Conservation (phyloP, 2,329 filamentous ascomycete species). For the Diplocarpon rosae region DNA sequence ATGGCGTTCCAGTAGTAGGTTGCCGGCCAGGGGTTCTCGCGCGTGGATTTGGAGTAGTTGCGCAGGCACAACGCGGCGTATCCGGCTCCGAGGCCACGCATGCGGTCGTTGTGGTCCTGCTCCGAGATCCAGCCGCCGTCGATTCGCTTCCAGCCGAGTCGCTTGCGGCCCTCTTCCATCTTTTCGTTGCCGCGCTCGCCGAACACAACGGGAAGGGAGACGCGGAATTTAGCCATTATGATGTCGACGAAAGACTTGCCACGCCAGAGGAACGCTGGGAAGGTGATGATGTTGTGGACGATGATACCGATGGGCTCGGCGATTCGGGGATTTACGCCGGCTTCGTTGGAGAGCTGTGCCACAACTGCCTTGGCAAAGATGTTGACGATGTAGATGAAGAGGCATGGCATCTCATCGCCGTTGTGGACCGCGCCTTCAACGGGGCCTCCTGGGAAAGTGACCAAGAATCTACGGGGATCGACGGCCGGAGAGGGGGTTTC, state of each 20-base stretch:
- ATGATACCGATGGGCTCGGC: slow-evolving; percentile 75
- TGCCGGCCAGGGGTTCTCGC: slow-evolving; percentile 66
- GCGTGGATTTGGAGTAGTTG: slow-evolving; percentile 59
- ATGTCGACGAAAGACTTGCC: slow-evolving; percentile 67
- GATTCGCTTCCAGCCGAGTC: slow-evolving; percentile 62
- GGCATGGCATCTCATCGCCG: slow-evolving; percentile 43
- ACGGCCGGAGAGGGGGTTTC: slow-evolving; percentile 33
- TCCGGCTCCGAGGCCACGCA: slow-evolving; percentile 74
- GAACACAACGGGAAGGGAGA: slow-evolving; percentile 74
- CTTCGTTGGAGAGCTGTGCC: slow-evolving; percentile 58
- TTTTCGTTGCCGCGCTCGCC: slow-evolving; percentile 68
- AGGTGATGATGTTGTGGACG: slow-evolving; percentile 63
- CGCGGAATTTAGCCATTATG: slow-evolving; percentile 74
- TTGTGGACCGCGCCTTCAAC: slow-evolving; percentile 41
- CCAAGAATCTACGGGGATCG: slow-evolving; percentile 44
- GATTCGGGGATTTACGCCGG: slow-evolving; percentile 48
- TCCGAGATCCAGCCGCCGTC: slow-evolving; percentile 46
- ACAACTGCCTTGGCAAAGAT: slow-evolving; percentile 65
- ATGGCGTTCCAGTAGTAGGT: slow-evolving; percentile 74
- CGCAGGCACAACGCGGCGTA: slow-evolving; percentile 75
- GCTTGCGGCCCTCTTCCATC: slow-evolving; percentile 52
- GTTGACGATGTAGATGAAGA: slow-evolving; percentile 67
- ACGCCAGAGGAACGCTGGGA: slow-evolving; percentile 54
- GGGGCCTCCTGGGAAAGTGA: slow-evolving; percentile 34
- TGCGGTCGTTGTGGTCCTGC: slow-evolving; percentile 67